phyloP scores from a whole-genome alignment of 192 early-diverging fungal genomes.

The Backusella luteola region DNA sequence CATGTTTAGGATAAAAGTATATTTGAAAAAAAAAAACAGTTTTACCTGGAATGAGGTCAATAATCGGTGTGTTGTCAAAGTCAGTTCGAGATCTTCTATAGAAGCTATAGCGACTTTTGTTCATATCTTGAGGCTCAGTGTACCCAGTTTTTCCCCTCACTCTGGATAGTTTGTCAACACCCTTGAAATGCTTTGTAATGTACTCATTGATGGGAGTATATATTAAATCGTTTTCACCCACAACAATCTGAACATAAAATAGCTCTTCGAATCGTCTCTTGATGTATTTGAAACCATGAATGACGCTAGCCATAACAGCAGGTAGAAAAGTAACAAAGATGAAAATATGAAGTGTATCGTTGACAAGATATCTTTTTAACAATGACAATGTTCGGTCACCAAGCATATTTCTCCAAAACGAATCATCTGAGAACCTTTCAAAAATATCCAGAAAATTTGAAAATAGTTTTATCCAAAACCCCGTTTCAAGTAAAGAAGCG shows the following conservation, averaged over 20 bases:
- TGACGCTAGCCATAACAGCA: background rate
- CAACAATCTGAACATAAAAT: conserved; percentile 15
- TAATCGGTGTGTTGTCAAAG: background rate
- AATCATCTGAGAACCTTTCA: conserved; percentile 10
- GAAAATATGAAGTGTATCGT: conserved; percentile 13
- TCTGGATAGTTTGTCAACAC: background rate
- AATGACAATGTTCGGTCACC: conserved; percentile 9
- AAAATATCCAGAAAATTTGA: conserved; percentile 10
- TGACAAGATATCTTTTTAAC: conserved; percentile 7
- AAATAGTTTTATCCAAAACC: background rate
- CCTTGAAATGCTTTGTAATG: conserved; percentile 4
- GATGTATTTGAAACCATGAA: background rate
- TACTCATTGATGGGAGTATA: conserved; percentile 14
- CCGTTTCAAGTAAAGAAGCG: background rate
- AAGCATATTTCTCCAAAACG: conserved; percentile 16
- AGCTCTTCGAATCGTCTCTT: background rate
- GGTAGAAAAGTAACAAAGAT: conserved; percentile 11
- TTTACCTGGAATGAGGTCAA: conserved; percentile 24
- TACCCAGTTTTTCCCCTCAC: background rate
- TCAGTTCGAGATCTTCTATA: background rate
- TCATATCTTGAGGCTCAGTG: background rate
- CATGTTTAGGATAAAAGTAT: background rate
- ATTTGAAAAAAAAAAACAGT: background rate
- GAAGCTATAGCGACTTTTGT: background rate
- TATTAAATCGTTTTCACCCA: conserved; percentile 14